Percentiles rank a stretch among this genome's conserved stretches.
Evolutionary conservation across 148 eudicot species (phyloP).

Genomic region (Rheum nobile): DNA sequence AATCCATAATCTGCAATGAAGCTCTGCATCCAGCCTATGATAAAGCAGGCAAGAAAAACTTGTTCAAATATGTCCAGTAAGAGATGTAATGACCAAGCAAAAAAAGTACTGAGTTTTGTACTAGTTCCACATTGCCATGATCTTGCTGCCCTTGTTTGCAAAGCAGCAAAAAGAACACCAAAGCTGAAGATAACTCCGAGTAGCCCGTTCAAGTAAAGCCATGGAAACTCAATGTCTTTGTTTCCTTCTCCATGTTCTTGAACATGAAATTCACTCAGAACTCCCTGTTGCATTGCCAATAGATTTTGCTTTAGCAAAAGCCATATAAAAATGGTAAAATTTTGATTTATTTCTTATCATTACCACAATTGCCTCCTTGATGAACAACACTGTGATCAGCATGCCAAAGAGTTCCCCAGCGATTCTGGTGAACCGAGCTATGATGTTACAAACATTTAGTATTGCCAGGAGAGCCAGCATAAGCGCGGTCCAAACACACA

Average conservation of each 20-base stretch:
- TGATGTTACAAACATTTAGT: conserved; percentile 51
- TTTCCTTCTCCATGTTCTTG: conserved; percentile 27
- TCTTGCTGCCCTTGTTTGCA: conserved; percentile 58
- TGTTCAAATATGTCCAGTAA: background rate
- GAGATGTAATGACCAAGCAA: background rate
- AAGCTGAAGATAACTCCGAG: conserved; percentile 52
- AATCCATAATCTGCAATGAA: conserved; percentile 87
- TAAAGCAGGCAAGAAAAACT: background rate
- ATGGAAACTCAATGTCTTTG: conserved; percentile 29
- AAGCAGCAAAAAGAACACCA: conserved; percentile 56
- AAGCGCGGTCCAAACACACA: conserved; percentile 53
- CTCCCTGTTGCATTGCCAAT: conserved; percentile 32
- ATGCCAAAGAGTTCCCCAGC: conserved; percentile 69
- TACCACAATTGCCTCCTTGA: conserved; percentile 60
- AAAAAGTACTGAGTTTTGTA: conserved; percentile 7
- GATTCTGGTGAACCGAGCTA: conserved; percentile 50
- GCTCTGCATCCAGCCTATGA: conserved; percentile 53
- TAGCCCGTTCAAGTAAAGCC: conserved; percentile 66
- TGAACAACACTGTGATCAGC: conserved; percentile 51
- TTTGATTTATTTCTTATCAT: background rate
- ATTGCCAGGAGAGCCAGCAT: conserved; percentile 45
- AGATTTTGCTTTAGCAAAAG: background rate
- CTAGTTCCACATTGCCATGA: conserved; percentile 78
- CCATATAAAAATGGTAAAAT: background rate
- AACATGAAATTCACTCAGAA: conserved; percentile 50